Evolutionary conservation across 2,329 filamentous ascomycete genomes (phyloP), one percentile per base, ranked within the genome.

Genomic region (Ascochyta fabae): DNA sequence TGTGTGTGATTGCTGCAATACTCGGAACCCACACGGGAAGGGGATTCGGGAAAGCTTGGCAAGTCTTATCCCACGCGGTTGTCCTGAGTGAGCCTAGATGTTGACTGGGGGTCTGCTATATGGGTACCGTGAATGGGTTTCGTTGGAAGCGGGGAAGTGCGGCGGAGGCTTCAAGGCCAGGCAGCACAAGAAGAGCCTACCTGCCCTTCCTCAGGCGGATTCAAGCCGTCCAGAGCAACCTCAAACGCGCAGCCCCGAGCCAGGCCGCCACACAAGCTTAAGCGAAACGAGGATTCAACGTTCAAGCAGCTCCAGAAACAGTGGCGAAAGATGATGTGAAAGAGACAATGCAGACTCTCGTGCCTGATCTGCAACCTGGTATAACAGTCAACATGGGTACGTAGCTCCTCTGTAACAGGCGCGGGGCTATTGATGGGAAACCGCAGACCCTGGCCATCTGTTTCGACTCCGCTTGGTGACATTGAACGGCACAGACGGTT

Each of bases 31-130:
- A 53, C 27, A 29, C 27, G 40, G 48, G 50, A 49, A 16, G 38
- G 19, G 27, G 42, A 33, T 26, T 44, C 39, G 38, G 40, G 16
- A 58, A 64, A 66, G 67, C 68, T 71, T 72, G 68, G 67, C 66
- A 48, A 58, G 45, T 64, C 64, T 67, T 66, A 64, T 55, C 55
- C 48, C 43, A 43, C 50, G 53, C 58, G 51, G 52, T 46, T 43
- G 43, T 53, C 31, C 45, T 34, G 31, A 58, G 61, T 44, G 42
- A 41, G 40, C 40, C 53, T 53, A 58, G 57, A 44, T 56, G 31
- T 54, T 57, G 58, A 56, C 33, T 53, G 50, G 35, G 44, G 16
- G 41, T 26, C 27, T 34, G 33, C 27, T 46, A 45, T 42, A 55
- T 42, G 40, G 38, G 46, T 49, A 47, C 34, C 44, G 45, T 35